phyloP scores from a whole-genome alignment of 345 rosid species.

The Hibiscus syriacus region DNA sequence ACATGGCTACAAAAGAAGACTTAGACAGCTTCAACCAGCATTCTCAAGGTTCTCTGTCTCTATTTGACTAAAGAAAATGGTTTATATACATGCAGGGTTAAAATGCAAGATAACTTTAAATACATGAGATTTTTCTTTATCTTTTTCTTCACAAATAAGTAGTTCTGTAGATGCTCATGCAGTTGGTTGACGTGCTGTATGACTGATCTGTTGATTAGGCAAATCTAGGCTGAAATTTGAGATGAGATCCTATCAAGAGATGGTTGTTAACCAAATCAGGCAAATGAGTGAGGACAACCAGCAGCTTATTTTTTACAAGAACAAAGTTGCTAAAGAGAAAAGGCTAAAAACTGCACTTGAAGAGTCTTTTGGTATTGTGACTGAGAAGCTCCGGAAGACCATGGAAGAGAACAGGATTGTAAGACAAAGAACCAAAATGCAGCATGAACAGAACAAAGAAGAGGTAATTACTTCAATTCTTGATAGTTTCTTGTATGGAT shows the following conservation, averaged over 20 bases:
- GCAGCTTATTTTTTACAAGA: too few relatives aligned
- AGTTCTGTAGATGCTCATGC: too few relatives aligned
- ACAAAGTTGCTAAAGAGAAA: constrained; percentile 35
- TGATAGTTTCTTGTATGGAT: neutral
- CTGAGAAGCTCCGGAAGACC: constrained; percentile 59
- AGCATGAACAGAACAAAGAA: too few relatives aligned
- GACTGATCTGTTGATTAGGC: constrained; percentile 32
- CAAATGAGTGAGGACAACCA: too few relatives aligned
- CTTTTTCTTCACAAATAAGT: neutral
- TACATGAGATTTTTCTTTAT: neutral
- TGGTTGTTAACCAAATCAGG: too few relatives aligned
- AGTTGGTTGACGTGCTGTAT: constrained; percentile 1
- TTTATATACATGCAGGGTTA: neutral
- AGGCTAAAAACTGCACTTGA: constrained; percentile 41
- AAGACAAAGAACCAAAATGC: constrained; percentile 60
- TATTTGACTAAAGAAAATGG: neutral
- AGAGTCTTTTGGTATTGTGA: constrained; percentile 45
- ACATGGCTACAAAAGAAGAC: constrained; percentile 64
- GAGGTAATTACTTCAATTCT: too few relatives aligned
- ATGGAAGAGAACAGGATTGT: constrained; percentile 63
- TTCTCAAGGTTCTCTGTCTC: constrained; percentile 6
- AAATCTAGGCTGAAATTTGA: constrained; percentile 63
- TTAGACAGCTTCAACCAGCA: constrained; percentile 29
- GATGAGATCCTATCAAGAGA: too few relatives aligned
- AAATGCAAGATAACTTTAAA: neutral